Evolutionary conservation across 2,329 filamentous ascomycete species (phyloP), one percentile per base, ranked within the genome.

Genomic region (Aureobasidium sp.): DNA sequence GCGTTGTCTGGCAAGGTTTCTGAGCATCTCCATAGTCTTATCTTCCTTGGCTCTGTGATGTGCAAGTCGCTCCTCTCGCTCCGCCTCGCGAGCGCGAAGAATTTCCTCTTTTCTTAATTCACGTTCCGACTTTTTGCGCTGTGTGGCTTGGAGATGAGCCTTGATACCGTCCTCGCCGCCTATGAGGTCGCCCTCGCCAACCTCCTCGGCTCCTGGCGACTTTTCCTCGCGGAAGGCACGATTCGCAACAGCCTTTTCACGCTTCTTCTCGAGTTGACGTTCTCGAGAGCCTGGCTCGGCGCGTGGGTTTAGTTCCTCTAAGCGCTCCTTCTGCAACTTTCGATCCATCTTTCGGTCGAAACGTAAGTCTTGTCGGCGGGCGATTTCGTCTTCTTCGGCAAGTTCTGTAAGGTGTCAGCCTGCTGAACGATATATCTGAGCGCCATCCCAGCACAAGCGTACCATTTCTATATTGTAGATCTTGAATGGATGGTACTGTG

Each of bases 41-140:
- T 91, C 87, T 75, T 97, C 93, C 74, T 91, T 89, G 69, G 84
- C 83, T 69, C 84, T 81, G 74, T 90, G 87, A 66, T 83, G 85
- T 68, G 81, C 79, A 57, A 92, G 71, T 68, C 86, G 82, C 77
- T 91, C 89, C 71, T 96, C 90, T 67, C 91, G 81, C 79, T 97
- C 92, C 51, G 86, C 91, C 64, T 82, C 81, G 70, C 85, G 84
- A 12, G 90, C 90, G 70, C 91, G 77, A 64, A 88, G 76, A 62
- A 91, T 81, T 76, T 96, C 92, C 74, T 97, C 92, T 69, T 89
- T 82, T 63, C 90, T 77, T 17, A 94, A 77, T 79, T 97, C 91
- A 58, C 92, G 76, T 74, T 96, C 91, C 68, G 86, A 90, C 81
- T 93, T 95, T 76, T 87, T 87, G 68, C 83, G 78, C 76, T 90